A percentile compares a stretch with the other conserved stretches of the same genome.
Evolutionary conservation across 768 basidiomycete genomes (phyloP).

Genomic region (Hydnomerulius pinastri): DNA sequence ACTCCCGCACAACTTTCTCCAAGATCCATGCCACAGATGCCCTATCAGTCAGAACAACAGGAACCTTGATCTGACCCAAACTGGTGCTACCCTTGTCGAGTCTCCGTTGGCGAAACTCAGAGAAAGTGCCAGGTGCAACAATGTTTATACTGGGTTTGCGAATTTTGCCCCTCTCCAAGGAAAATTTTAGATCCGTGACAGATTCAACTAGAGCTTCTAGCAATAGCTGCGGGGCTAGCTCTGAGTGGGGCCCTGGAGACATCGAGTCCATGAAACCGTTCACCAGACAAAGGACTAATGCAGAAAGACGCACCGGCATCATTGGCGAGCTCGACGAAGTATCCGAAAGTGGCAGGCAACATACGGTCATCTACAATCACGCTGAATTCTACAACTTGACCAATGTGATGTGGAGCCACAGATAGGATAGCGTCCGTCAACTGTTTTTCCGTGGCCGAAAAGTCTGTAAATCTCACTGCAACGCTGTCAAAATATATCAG

Average conservation of each 20-base stretch:
- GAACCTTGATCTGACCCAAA: constrained; percentile 2
- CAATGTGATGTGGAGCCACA: neutral
- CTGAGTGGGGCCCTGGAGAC: neutral
- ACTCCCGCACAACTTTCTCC: neutral
- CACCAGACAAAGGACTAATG: too few species aligned
- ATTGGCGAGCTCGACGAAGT: constrained; percentile 4
- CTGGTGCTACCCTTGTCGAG: neutral
- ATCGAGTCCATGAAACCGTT: too few species aligned
- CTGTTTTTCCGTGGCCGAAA: neutral
- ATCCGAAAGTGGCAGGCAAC: neutral
- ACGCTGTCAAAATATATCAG: too few species aligned
- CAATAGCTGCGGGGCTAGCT: neutral
- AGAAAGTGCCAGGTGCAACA: constrained; percentile 3
- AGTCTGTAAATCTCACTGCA: neutral
- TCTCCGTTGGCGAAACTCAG: constrained; percentile 1
- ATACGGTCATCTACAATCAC: constrained; percentile 2
- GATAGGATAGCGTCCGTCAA: constrained; percentile 2
- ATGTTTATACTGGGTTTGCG: constrained; percentile 3
- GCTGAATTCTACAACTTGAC: constrained; percentile 5
- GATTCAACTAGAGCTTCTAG: neutral
- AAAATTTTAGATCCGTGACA: neutral
- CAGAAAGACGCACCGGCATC: too few species aligned
- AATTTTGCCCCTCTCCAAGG: neutral
- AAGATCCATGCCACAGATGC: neutral
- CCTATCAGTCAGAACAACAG: neutral